Base-by-base conservation (phyloP, 805 yeast species). In the Maudiozyma barnettii region DNA sequence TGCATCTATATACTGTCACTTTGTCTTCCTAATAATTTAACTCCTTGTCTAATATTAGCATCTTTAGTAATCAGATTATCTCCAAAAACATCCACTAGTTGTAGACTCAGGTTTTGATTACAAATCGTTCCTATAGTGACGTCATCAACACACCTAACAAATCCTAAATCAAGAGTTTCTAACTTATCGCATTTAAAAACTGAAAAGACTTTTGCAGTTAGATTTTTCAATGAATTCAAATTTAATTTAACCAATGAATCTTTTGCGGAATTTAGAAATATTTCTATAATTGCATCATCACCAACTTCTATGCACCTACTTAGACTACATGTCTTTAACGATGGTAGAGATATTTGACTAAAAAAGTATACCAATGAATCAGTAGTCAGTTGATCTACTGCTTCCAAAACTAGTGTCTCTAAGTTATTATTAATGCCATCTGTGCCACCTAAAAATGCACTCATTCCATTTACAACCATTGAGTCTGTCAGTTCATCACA, bases 1-100 rank as follows among this genome's bases (percentile, higher is more conserved):
- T 18, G 10, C 16, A 30, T 13, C 51, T 63, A 77, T 47, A 75
- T 68, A 54, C 73, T 72, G 61, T 81, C 88, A 56, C 82, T 78
- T 60, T 84, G 89, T 51, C 91, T 72, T 5, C 95, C 95, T 48
- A 85, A 78, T 6, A 86, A 69, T 47, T 76, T 74, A 36, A 86
- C 61, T 13, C 79, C 83, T 5, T 69, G 67, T 46, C 82, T 68
- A 1, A 75, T 62, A 3, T 63, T 64, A 1, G 85, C 82, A 22
- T 70, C 69, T 8, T 72, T 66, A 1, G 89, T 77, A 49, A 88
- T 77, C 55, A 79, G 69, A 59, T 84, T 85, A 58, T 83, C 72
- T 1, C 96, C 96, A 61, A 82, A 88, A 14, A 87, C 90, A 56
- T 87, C 95, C 47, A 91, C 60, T 14, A 84, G 71, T 41, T 74